Evolutionary conservation across 2,329 filamentous ascomycete genomes (phyloP).

Genomic region (Penicillium janthinellum): DNA sequence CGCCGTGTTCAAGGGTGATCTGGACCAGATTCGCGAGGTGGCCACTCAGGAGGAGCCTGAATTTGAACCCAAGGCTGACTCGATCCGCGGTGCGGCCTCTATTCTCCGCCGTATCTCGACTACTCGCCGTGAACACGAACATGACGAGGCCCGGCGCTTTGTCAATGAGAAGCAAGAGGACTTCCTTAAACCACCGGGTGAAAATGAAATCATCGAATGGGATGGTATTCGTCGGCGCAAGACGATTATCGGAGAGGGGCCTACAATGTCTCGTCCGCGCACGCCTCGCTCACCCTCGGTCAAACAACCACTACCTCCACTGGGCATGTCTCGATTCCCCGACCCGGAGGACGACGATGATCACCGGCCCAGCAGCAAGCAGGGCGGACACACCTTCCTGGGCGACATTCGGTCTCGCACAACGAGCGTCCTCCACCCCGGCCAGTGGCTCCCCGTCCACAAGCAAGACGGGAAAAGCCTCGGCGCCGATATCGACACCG

Average conservation of each 20-base stretch:
- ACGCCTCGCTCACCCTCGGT: constrained; percentile 38
- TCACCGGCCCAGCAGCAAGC: constrained; percentile 31
- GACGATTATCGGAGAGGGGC: constrained; percentile 55
- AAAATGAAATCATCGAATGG: constrained; percentile 84
- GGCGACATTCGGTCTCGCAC: constrained; percentile 42
- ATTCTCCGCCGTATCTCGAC: constrained; percentile 82
- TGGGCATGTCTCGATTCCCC: constrained; percentile 87
- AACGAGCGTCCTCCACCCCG: constrained; percentile 39
- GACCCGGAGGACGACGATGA: constrained; percentile 59
- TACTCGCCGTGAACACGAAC: constrained; percentile 74
- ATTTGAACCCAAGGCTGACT: constrained; percentile 92
- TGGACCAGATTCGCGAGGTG: constrained; percentile 93
- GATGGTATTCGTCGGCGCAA: constrained; percentile 81
- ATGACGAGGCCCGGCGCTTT: constrained; percentile 74
- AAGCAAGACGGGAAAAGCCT: constrained; percentile 34
- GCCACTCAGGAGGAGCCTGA: constrained; percentile 96
- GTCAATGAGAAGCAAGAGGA: constrained; percentile 75
- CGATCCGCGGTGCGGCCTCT: constrained; percentile 86
- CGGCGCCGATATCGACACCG: constrained; percentile 59
- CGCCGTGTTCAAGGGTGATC: constrained; percentile 86
- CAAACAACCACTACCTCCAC: constrained; percentile 68
- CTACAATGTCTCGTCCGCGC: constrained; percentile 44
- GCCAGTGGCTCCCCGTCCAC: constrained; percentile 38
- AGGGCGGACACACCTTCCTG: constrained; percentile 40
- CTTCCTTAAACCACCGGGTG: constrained; percentile 71